A percentile compares a stretch with the other conserved stretches of the same genome.
These are phyloP conservation scores for Harrya chromipes DNA, from an alignment of 768 basidiomycete genomes.

Conservation along the genomic window DNA sequence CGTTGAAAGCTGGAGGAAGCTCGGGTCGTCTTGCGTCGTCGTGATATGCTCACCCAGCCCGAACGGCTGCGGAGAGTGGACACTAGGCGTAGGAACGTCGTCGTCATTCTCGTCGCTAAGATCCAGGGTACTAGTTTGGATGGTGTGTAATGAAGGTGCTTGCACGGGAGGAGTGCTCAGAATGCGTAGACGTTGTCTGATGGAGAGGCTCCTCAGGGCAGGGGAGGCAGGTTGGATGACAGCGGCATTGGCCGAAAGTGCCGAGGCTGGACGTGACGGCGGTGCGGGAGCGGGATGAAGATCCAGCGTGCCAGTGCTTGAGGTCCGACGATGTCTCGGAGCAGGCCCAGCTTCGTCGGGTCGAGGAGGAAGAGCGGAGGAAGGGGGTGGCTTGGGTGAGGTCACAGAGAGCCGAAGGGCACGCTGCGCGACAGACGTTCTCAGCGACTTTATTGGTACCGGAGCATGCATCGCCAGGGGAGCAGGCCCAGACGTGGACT, in stretches of 20 bases:
- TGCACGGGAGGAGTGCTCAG: slow-evolving; percentile 55
- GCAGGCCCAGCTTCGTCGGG: slow-evolving; percentile 50
- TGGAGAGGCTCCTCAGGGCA: slow-evolving; percentile 34
- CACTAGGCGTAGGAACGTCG: slow-evolving; percentile 28
- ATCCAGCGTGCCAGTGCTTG: slow-evolving; percentile 31
- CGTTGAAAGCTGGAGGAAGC: slow-evolving; percentile 56
- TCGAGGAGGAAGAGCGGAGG: slow-evolving; percentile 57
- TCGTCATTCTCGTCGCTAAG: slow-evolving; percentile 23
- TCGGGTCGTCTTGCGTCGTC: slow-evolving; percentile 48
- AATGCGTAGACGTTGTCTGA: slow-evolving; percentile 66
- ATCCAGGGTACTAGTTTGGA: slow-evolving; percentile 27
- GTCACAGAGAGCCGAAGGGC: slow-evolving; percentile 55
- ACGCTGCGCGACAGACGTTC: slow-evolving; percentile 57
- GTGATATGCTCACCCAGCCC: slow-evolving; percentile 62
- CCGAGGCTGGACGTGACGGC: slow-evolving; percentile 36
- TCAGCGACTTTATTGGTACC: slow-evolving; percentile 39
- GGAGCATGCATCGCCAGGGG: slow-evolving; percentile 4
- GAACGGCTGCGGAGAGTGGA: slow-evolving; percentile 11
- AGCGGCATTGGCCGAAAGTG: slow-evolving; percentile 35
- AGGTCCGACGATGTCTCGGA: slow-evolving; percentile 31
- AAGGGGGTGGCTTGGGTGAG: slow-evolving; percentile 64
- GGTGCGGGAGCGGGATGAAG: slow-evolving; percentile 46
- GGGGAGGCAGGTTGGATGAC: slow-evolving; percentile 22
- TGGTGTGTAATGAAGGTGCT: slow-evolving; percentile 22
- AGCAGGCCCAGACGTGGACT: slow-evolving; percentile 2